These are phyloP conservation scores for Pneumocystis wakefieldiae DNA, from an alignment of 1,139 yeast species.

Conservation along the genomic window DNA sequence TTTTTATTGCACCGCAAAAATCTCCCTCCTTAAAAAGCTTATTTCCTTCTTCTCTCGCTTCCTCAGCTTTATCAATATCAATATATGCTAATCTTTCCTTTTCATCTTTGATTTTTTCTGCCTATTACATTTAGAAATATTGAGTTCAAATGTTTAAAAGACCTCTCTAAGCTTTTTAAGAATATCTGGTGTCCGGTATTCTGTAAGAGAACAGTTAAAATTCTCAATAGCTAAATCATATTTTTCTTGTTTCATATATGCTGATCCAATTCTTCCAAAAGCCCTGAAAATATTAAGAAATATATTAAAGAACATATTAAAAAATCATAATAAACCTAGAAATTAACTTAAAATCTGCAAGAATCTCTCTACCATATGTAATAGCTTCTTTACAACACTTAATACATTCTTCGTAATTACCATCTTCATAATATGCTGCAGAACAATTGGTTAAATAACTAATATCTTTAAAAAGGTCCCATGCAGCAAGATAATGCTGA, in stretches of 20 bases:
- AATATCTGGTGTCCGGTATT: slow-evolving; percentile 92
- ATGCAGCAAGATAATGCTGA: slow-evolving; percentile 69
- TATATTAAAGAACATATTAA: not conserved
- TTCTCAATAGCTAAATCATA: slow-evolving; percentile 56
- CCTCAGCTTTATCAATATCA: slow-evolving; percentile 87
- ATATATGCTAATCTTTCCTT: slow-evolving; percentile 78
- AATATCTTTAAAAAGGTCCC: slow-evolving; percentile 67
- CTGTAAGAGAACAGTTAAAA: slow-evolving; percentile 87
- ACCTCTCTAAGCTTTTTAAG: slow-evolving; percentile 59
- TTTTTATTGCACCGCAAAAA: slow-evolving; percentile 93
- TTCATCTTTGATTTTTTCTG: slow-evolving; percentile 18
- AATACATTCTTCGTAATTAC: slow-evolving; percentile 75
- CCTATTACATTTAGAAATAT: not conserved
- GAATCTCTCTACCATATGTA: slow-evolving; percentile 74
- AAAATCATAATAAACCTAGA: slow-evolving; percentile 40
- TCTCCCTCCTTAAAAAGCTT: slow-evolving; percentile 77
- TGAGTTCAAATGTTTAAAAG: not conserved
- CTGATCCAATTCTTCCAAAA: slow-evolving; percentile 77
- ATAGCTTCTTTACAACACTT: slow-evolving; percentile 68
- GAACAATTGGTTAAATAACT: slow-evolving; percentile 92
- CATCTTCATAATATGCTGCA: slow-evolving; percentile 94
- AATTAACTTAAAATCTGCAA: slow-evolving; percentile 81
- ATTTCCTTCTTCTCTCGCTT: slow-evolving; percentile 86
- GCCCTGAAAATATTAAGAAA: slow-evolving; percentile 21
- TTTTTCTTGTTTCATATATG: slow-evolving; percentile 62